Percentiles rank a stretch among this genome's conserved stretches.
These are phyloP conservation scores for Arthroderma sp. DNA, from an alignment of 2,329 filamentous ascomycete species.

Conservation along the genomic window DNA sequence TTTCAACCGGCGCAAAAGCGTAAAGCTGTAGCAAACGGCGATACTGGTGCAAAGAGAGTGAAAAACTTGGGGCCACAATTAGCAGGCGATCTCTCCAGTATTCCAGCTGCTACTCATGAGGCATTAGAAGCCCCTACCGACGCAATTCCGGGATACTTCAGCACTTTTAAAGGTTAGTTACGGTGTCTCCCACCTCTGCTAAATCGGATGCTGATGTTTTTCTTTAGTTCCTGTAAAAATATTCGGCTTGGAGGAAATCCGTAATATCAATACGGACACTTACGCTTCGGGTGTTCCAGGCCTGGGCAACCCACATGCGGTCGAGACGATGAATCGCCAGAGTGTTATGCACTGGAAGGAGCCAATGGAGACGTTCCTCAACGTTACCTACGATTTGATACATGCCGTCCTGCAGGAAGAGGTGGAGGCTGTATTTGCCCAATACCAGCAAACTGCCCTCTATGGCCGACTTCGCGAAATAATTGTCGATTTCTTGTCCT, in stretches of 20 bases:
- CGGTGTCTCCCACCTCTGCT: not conserved
- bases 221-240: conserved; percentile 10
- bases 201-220: not conserved
- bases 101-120: too few relatives aligned
- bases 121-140: too few relatives aligned
- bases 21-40: conserved; percentile 1
- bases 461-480: conserved; percentile 24
- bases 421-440: conserved; percentile 28
- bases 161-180: conserved; percentile 1
- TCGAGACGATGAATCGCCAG: conserved; percentile 44
- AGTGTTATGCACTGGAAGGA: conserved; percentile 46
- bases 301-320: conserved; percentile 46
- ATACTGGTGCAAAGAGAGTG: conserved; percentile 3
- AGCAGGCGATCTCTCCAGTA: not conserved
- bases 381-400: conserved; percentile 18
- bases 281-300: conserved; percentile 46
- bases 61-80: not conserved
- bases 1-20: conserved; percentile 6
- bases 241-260: conserved; percentile 32
- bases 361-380: conserved; percentile 35
- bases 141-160: not conserved
- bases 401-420: conserved; percentile 29
- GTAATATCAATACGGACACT: conserved; percentile 41
- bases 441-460: conserved; percentile 23
- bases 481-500: conserved; percentile 35